Percentiles rank a stretch among this genome's conserved stretches.
Evolutionary conservation across 1,284 basidiomycete species (phyloP).

Genomic region (Moesziomyces sp.): DNA sequence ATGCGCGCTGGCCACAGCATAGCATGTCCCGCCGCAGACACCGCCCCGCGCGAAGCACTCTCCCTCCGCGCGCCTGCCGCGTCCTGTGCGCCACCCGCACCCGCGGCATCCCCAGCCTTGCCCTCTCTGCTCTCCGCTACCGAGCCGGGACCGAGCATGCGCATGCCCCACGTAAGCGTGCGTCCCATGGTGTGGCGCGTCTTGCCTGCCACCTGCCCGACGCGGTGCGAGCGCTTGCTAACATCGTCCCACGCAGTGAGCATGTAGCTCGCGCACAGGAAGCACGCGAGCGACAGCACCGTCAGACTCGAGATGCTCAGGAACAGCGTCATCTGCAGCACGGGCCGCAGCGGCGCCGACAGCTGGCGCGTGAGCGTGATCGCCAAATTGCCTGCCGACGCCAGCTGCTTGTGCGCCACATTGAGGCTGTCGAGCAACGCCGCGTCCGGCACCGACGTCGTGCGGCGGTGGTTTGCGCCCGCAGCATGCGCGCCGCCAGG

Average conservation of each 20-base stretch:
- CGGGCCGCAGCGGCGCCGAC: conserved; percentile 50
- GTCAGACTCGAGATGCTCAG: conserved; percentile 58
- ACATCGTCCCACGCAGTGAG: conserved; percentile 60
- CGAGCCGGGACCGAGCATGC: conserved; percentile 34
- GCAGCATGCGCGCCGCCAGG: not conserved
- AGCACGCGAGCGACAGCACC: conserved; percentile 47
- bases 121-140: not conserved
- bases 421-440: conserved; percentile 50
- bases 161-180: conserved; percentile 43
- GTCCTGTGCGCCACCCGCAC: conserved; percentile 4
- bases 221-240: conserved; percentile 29
- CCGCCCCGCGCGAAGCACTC: conserved; percentile 3
- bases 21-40: conserved; percentile 6
- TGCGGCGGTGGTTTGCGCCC: conserved; percentile 15
- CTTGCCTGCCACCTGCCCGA: conserved; percentile 32
- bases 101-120: not conserved
- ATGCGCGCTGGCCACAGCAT: conserved; percentile 35
- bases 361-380: conserved; percentile 57
- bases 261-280: conserved; percentile 54
- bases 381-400: conserved; percentile 51
- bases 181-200: conserved; percentile 38
- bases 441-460: conserved; percentile 30
- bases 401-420: conserved; percentile 56
- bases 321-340: conserved; percentile 56
- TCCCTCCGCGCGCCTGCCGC: not conserved